These are phyloP conservation scores for Saturnispora diversa DNA, from an alignment of 805 yeast genomes.

Conservation along the genomic window DNA sequence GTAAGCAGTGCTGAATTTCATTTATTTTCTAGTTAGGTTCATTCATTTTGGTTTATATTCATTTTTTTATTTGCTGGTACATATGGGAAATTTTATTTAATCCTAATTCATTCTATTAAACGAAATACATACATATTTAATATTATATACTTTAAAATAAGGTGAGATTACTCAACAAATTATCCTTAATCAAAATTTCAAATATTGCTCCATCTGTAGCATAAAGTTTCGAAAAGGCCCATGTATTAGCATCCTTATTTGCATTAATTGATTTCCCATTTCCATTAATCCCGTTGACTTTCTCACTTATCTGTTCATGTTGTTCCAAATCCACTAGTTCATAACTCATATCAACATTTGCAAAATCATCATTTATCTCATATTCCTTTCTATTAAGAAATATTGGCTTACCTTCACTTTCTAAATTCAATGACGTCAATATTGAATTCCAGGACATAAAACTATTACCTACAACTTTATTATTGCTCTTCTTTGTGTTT, in stretches of 20 bases:
- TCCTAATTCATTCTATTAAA: too few species aligned
- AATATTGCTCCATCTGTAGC: conserved; percentile 23
- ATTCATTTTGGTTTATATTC: too few species aligned
- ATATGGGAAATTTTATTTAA: too few species aligned
- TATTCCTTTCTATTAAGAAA: conserved; percentile 30
- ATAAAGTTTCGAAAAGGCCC: conserved; percentile 30
- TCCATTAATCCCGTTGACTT: too few species aligned
- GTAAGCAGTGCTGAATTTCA: too few species aligned
- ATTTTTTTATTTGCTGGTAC: too few species aligned
- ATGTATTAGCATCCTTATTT: conserved; percentile 23
- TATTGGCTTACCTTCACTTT: conserved; percentile 16
- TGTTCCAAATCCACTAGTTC: conserved; percentile 27
- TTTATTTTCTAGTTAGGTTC: too few species aligned
- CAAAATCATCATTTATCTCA: conserved; percentile 22
- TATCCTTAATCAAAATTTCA: conserved; percentile 28
- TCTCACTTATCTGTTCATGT: conserved; percentile 11
- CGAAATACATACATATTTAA: conserved; percentile 1
- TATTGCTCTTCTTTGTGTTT: too few species aligned
- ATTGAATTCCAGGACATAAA: conserved; percentile 4
- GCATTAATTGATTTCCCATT: too few species aligned
- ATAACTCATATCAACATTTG: conserved; percentile 16
- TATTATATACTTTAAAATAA: conserved; percentile 14
- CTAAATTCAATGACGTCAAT: background rate
- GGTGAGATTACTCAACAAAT: conserved; percentile 25
- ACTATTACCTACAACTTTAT: background rate